phyloP scores from a whole-genome alignment of 2,329 filamentous ascomycete species.

The Lasiodiplodia gonubiensis region DNA sequence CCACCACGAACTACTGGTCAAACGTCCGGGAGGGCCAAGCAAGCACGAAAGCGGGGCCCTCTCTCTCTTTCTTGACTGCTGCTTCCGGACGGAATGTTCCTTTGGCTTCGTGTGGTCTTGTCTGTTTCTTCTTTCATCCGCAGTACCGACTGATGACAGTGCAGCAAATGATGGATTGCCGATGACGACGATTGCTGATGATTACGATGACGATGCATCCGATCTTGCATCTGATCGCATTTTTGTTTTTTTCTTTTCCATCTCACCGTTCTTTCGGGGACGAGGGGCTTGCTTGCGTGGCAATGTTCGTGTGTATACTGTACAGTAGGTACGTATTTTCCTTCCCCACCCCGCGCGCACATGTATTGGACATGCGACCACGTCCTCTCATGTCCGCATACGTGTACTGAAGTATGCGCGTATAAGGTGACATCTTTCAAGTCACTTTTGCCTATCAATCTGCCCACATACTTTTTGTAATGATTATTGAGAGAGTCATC shows the following conservation, averaged over 20 bases:
- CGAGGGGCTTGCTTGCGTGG: background rate
- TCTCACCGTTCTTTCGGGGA: background rate
- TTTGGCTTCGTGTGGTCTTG: background rate
- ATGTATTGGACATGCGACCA: background rate
- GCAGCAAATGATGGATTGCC: background rate
- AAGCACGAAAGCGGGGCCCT: background rate
- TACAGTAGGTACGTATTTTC: background rate
- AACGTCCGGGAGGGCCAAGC: background rate
- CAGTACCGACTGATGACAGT: background rate
- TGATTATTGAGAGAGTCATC: background rate
- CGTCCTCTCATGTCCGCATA: background rate
- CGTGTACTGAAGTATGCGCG: background rate
- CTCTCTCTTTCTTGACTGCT: too few species aligned
- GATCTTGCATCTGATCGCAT: background rate
- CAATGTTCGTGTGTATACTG: background rate
- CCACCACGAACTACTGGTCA: background rate
- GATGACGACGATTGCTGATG: background rate
- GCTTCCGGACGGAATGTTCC: background rate
- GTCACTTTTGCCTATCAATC: background rate
- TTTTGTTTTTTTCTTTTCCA: background rate
- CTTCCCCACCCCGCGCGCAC: background rate
- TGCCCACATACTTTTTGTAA: background rate
- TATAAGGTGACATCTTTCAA: background rate
- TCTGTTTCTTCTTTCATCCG: background rate
- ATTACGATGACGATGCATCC: background rate